phyloP scores from a whole-genome alignment of 345 rosid species.

The Lumnitzera littorea region DNA sequence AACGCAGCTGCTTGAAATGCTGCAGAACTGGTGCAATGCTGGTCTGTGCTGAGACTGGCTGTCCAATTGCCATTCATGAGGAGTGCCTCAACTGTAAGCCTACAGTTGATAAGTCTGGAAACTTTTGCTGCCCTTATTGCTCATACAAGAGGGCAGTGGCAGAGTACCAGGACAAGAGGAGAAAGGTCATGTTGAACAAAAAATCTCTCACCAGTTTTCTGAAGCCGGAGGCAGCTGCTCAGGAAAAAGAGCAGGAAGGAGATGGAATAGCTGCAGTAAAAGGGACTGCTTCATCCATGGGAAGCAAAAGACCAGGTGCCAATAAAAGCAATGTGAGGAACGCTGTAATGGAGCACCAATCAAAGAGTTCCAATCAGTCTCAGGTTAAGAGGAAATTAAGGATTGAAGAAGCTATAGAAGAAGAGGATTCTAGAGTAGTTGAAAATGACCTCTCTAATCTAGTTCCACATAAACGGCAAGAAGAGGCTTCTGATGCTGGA shows the following conservation, averaged over 20 bases:
- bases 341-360: no score
- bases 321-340: no score
- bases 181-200: slow-evolving; percentile 26
- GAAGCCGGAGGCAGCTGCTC: slow-evolving; percentile 4
- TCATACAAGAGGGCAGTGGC: slow-evolving; percentile 33
- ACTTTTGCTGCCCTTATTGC: slow-evolving; percentile 60
- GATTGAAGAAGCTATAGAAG: slow-evolving; percentile 10
- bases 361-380: no score
- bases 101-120: slow-evolving; percentile 37
- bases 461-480: background rate
- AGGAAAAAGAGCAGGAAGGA: slow-evolving; percentile 7
- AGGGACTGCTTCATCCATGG: background rate
- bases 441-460: slow-evolving; percentile 4
- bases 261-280: background rate
- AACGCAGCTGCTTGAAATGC: slow-evolving; percentile 26
- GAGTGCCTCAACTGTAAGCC: slow-evolving; percentile 22
- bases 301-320: background rate
- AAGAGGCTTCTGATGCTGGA: background rate
- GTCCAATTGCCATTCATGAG: slow-evolving; percentile 39
- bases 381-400: slow-evolving; percentile 1
- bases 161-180: slow-evolving; percentile 17
- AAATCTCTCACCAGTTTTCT: slow-evolving; percentile 21
- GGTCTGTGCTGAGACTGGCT: slow-evolving; percentile 30
- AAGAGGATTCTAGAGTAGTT: slow-evolving; percentile 3
- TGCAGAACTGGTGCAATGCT: slow-evolving; percentile 21